Base-by-base conservation (phyloP, 2,329 filamentous ascomycete genomes). In the Rugonectria rugulosa region DNA sequence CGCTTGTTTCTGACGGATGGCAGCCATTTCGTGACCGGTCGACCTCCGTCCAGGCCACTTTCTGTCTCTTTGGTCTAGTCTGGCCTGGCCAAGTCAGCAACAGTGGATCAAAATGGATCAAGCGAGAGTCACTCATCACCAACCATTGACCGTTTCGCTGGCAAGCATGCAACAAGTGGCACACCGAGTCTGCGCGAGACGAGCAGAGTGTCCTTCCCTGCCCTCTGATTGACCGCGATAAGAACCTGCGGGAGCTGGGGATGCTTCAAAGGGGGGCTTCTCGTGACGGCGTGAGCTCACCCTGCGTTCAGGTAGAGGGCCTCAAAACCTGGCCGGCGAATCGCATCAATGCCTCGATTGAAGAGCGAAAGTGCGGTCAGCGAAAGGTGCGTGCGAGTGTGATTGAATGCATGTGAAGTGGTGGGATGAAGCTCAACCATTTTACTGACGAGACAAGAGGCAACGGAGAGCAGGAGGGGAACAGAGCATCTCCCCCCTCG, bases 51-150 rank as follows among this genome's bases (percentile, higher is more conserved):
- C 36, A 52, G 62, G 51, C 64, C 56, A 59, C 56, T 47, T 56
- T 36, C 51, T 24, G 34, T 38, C 34, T 38, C 34, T 38, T 38
- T 17, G 34, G 34, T 17, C 34, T 38, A 38, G 34, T 51, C 32
- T 46, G 37, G 26, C 27, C 48, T 51, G 53, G 58, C 65, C 65
- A 67, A 56, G 62, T 65, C 65, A 64, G 57, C 58, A 38, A 45
- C 27, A 57, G 65, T 68, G 63, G 63, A 64, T 62, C 57, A 56
- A 56, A 62, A 68, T n/a, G 63, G 60, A 64, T 64, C 56, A 59
- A 56, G 56, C 44, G 54, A 56, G 48, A 53, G 43, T 53, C 41
- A 51, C 44, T 38, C 50, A 59, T 65, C 57, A 17, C 65, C 65
- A 68, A 68, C 64, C 60, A 68, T 52, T 45, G 23, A 31, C 47